These are phyloP conservation scores for Xylaria intraflava DNA, from an alignment of 495 filamentous ascomycete genomes.

Conservation along the genomic window DNA sequence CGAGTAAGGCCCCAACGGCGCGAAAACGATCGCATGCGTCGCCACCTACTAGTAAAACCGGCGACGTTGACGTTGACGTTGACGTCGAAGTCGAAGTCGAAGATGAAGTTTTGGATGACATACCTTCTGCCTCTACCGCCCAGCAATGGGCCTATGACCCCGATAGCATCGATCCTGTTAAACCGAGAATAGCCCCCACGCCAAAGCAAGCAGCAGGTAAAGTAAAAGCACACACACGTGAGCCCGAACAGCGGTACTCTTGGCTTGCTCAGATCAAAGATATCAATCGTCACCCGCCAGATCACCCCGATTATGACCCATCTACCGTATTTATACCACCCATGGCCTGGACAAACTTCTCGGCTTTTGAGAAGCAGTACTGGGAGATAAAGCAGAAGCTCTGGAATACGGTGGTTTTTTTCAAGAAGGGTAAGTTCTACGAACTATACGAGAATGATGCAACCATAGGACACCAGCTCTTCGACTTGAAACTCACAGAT, in stretches of 20 bases:
- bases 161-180: constrained; percentile 54
- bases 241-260: constrained; percentile 74
- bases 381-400: constrained; percentile 99
- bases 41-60: constrained; percentile 32
- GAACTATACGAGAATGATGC: constrained; percentile 98
- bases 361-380: constrained; percentile 95
- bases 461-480: constrained; percentile 92
- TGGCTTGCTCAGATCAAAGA: constrained; percentile 86
- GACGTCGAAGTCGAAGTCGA: too few species aligned
- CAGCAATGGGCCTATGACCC: constrained; percentile 83
- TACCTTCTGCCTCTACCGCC: constrained; percentile 60
- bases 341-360: constrained; percentile 67
- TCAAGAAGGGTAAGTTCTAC: constrained; percentile 99
- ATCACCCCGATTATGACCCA: constrained; percentile 90
- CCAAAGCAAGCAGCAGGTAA: constrained; percentile 53
- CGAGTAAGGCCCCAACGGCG: constrained; percentile 42
- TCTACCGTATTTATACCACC: constrained; percentile 83
- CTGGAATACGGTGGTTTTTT: constrained; percentile 97
- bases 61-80: constrained; percentile 16
- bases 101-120: constrained; percentile 52
- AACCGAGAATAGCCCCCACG: constrained; percentile 40
- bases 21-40: constrained; percentile 51
- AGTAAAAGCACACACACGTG: constrained; percentile 66
- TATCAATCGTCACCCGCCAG: constrained; percentile 68
- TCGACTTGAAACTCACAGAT: constrained; percentile 96